These are phyloP conservation scores for Claviceps pusilla DNA, from an alignment of 2,329 filamentous ascomycete species.

Conservation along the genomic window DNA sequence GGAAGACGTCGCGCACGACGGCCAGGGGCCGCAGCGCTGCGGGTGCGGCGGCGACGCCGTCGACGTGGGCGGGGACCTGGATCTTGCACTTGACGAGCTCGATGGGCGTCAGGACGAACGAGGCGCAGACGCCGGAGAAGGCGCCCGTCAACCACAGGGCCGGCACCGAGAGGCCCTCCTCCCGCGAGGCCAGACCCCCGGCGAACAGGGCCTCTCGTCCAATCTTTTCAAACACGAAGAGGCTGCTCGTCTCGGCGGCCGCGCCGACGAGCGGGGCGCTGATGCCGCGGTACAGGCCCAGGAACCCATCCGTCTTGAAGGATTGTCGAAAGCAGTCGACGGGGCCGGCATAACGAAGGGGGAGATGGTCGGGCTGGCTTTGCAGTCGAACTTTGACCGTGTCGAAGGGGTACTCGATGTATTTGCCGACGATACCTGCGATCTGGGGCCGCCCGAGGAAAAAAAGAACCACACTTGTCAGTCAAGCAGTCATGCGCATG, in stretches of 20 bases:
- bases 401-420: conserved; percentile 97
- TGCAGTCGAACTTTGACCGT: conserved; percentile 95
- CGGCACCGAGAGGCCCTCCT: conserved; percentile 53
- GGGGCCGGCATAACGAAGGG: conserved; percentile 69
- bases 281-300: conserved; percentile 80
- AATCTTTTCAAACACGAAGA: conserved; percentile 82
- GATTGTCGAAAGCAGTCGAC: conserved; percentile 89
- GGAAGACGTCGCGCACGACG: conserved; percentile 67
- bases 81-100: conserved; percentile 98
- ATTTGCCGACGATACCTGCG: conserved; percentile 81
- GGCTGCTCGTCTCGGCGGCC: conserved; percentile 76
- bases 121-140: conserved; percentile 76
- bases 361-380: conserved; percentile 76
- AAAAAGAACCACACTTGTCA: background rate
- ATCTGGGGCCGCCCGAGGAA: conserved; percentile 30
- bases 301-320: conserved; percentile 60
- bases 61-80: conserved; percentile 50
- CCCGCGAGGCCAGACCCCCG: conserved; percentile 31
- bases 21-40: conserved; percentile 47
- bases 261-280: conserved; percentile 82
- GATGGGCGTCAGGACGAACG: conserved; percentile 80
- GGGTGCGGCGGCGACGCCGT: conserved; percentile 20
- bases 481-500: background rate
- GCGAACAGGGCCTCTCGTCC: conserved; percentile 51
- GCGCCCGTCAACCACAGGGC: conserved; percentile 70